phyloP scores from a whole-genome alignment of 345 rosid species.

The Draba incana region DNA sequence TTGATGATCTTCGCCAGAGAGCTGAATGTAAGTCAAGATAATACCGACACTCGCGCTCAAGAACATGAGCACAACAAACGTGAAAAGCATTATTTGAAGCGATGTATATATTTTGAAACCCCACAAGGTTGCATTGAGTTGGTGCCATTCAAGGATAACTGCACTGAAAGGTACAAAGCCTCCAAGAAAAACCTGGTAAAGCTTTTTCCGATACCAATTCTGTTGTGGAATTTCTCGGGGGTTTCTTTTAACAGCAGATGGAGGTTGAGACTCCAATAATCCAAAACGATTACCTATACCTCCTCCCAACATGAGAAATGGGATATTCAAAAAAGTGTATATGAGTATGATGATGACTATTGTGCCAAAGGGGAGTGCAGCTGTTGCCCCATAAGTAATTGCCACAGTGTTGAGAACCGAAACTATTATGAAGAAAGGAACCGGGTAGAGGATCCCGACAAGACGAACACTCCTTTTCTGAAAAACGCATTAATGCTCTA shows the following conservation, averaged over 20 bases:
- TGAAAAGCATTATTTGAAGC: conserved; percentile 61
- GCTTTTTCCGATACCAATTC: conserved; percentile 68
- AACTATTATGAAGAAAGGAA: conserved; percentile 55
- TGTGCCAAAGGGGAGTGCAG: conserved; percentile 85
- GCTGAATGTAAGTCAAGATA: conserved; percentile 80
- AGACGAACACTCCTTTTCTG: conserved; percentile 74
- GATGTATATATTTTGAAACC: conserved; percentile 68
- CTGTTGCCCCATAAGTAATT: conserved; percentile 66
- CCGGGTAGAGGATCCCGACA: conserved; percentile 60
- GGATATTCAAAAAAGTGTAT: conserved; percentile 51
- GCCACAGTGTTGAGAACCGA: conserved; percentile 68
- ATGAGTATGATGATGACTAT: conserved; percentile 59
- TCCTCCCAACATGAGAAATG: conserved; percentile 79
- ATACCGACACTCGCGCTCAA: conserved; percentile 61
- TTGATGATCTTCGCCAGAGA: conserved; percentile 77
- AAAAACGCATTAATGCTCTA: conserved; percentile 16
- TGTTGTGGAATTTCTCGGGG: conserved; percentile 64
- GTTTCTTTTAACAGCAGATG: conserved; percentile 55
- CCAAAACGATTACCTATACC: conserved; percentile 58
- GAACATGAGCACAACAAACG: conserved; percentile 58
- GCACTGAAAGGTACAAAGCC: conserved; percentile 79
- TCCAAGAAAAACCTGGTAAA: conserved; percentile 67
- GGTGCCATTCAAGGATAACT: conserved; percentile 68
- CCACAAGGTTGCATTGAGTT: conserved; percentile 73
- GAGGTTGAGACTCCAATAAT: conserved; percentile 60